Evolutionary conservation across 768 basidiomycete species (phyloP).

Genomic region (Tricholoma saponaceum): DNA sequence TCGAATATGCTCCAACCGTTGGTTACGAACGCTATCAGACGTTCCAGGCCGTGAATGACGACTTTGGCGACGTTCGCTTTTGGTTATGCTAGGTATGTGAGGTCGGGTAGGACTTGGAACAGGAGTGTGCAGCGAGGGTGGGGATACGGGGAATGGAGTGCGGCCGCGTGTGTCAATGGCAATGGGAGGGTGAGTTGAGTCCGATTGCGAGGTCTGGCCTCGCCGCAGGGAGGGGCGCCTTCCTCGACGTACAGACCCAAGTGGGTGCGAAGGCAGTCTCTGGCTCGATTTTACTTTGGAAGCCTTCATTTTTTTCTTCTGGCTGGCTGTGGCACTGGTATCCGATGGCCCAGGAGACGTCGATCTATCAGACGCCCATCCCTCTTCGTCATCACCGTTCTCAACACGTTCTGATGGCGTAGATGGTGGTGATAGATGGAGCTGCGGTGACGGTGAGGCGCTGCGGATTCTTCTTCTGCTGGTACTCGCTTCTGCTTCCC

Average conservation of each 20-base stretch:
- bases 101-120: neutral
- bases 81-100: neutral
- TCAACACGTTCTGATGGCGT: slow-evolving; percentile 12
- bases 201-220: neutral
- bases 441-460: neutral
- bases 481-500: slow-evolving; percentile 1
- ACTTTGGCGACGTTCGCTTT: neutral
- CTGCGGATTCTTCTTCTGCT: neutral
- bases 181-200: neutral
- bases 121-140: slow-evolving; percentile 3
- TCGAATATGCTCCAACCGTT: slow-evolving; percentile 29
- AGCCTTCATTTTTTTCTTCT: slow-evolving; percentile 11
- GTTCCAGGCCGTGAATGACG: slow-evolving; percentile 18
- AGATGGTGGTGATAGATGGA: slow-evolving; percentile 6
- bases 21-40: slow-evolving; percentile 24
- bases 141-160: neutral
- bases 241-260: slow-evolving; percentile 7
- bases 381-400: slow-evolving; percentile 51
- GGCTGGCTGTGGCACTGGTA: neutral
- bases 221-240: slow-evolving; percentile 12
- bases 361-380: slow-evolving; percentile 60
- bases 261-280: slow-evolving; percentile 3
- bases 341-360: slow-evolving; percentile 11
- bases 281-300: slow-evolving; percentile 3
- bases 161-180: slow-evolving; percentile 2